Evolutionary conservation across 129 eudicot genomes (phyloP), one percentile per base, ranked within the genome.

Genomic region (Glebionis coronaria): DNA sequence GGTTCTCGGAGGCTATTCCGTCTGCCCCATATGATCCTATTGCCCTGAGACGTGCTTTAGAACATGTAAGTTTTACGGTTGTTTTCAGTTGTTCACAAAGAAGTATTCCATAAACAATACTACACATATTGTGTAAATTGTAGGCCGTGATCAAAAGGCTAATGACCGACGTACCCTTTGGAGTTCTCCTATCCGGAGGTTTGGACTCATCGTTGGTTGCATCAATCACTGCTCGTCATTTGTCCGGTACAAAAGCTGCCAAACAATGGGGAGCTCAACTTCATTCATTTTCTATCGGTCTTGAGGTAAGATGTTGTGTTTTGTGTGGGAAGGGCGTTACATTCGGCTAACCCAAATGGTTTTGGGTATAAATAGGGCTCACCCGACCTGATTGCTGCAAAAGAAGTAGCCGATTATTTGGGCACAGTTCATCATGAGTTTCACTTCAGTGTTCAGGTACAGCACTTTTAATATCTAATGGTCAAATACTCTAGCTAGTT

Each of bases 151-250:
- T 77, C 21, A 92, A 92, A 20, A 84, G 96, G 78, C 70, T 92
- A 31, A 92, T 92, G 98, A 92, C 96, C 7, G 96, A 92, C 82
- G 98, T 92, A 4, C 96, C 98, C 18, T 92, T 92, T 5, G 98
- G 98, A 54, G 98, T 92, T 80, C 78, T 92, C 27, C 62, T 92
- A 45, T 88, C 96, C 18, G 98, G 98, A 23, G 98, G 98, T 7
- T 87, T 92, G 3, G 98, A 88, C 63, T 92, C 98, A 18, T 92
- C 98, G 2, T 73, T 92, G 62, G 95, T 86, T 27, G 98, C 96
- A 2, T 70, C 98, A 1, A 64, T 92, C 52, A 86, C 98, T 9
- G 83, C 98, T 49, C 96, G 96, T 38, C 78, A 92, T 58, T 67
- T 92, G 77, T 77, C 91, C 0, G 91, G 81, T 55, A 92, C 98